Base-by-base conservation (phyloP, 129 eudicot species). In the Chrysanthemum seticuspe region DNA sequence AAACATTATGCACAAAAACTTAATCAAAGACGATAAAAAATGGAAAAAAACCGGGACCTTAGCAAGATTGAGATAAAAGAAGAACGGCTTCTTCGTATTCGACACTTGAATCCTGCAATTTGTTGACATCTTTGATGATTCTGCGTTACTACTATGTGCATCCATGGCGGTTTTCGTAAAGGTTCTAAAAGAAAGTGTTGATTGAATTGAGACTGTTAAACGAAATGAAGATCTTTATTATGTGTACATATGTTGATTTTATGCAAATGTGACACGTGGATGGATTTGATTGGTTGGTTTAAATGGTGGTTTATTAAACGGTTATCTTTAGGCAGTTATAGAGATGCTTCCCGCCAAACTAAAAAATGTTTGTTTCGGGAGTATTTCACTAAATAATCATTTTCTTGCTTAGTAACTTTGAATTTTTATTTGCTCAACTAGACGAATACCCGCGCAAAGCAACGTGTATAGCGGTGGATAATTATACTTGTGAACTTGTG, bases 51-150 rank as follows among this genome's bases (percentile, higher is more conserved):
- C 25, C 65, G 71, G 34, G 53, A 76, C 81, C 81, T 76, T 76
- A 40, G 75, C 81, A 68, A 76, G 81, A 76, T 61, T 76, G 16
- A 76, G 70, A 75, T 69, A 76, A 74, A 76, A 69, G 70, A 13
- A 6, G 62, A 76, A 61, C 3, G 81, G 81, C 81, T 76, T 69
- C 40, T 75, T 75, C 31, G 74, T 67, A 73, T 75, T 75, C 27
- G 79, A 75, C 3, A 75, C 79, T 66, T 45, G 81, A 76, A 76
- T 76, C 36, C 81, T 69, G 12, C 14, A 13, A 55, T 0, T 76
- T 62, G 12, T 76, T 56, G 80, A 67, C 59, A 21, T 66, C 45
- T 75, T 59, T 3, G 21, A 52, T 29, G 70, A 15, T 68, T 16
- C 25, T 57, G 13, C 64, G 27, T 50, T 27, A 74, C 53, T 36